phyloP scores from a whole-genome alignment of 192 early-diverging fungal genomes.

The Cetraspora pellucida region DNA sequence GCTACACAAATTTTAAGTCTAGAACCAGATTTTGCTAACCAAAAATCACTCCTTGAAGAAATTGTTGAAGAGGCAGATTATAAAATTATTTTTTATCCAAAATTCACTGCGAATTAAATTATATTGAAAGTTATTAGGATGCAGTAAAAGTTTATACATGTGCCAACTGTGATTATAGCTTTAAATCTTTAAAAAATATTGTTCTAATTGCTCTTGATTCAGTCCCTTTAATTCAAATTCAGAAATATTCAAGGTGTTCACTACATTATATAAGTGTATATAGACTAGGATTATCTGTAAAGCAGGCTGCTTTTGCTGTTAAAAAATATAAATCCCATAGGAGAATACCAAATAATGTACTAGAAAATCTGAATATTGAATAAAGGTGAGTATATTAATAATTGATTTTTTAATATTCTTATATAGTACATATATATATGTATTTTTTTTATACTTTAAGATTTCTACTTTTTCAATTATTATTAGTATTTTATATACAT shows the following conservation, averaged over 20 bases:
- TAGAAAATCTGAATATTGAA: too few relatives aligned
- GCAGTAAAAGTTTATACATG: slow-evolving; percentile 33
- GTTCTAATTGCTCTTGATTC: slow-evolving; percentile 28
- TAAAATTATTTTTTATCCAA: too few relatives aligned
- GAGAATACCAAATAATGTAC: background rate
- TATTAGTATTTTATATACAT: too few relatives aligned
- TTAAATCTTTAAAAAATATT: slow-evolving; percentile 12
- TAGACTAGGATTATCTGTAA: slow-evolving; percentile 9
- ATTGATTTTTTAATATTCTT: too few relatives aligned
- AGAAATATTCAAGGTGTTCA: slow-evolving; percentile 27
- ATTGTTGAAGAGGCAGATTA: slow-evolving; percentile 31
- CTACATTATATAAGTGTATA: slow-evolving; percentile 34
- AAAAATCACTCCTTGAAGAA: slow-evolving; percentile 18
- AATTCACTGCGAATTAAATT: slow-evolving; percentile 42
- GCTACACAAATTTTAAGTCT: slow-evolving; percentile 22
- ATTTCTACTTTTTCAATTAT: too few relatives aligned
- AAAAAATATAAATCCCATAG: slow-evolving; percentile 11
- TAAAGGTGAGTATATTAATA: too few relatives aligned
- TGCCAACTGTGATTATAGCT: slow-evolving; percentile 37
- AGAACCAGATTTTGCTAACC: slow-evolving; percentile 28
- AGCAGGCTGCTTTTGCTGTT: slow-evolving; percentile 12
- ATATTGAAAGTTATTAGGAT: slow-evolving; percentile 40
- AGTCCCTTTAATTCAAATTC: slow-evolving; percentile 5
- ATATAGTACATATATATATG: too few relatives aligned
- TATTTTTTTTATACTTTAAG: too few relatives aligned